These are phyloP conservation scores for Tetradesmus lagerheimii DNA, from an alignment of 139 green algal genomes.

Conservation along the genomic window DNA sequence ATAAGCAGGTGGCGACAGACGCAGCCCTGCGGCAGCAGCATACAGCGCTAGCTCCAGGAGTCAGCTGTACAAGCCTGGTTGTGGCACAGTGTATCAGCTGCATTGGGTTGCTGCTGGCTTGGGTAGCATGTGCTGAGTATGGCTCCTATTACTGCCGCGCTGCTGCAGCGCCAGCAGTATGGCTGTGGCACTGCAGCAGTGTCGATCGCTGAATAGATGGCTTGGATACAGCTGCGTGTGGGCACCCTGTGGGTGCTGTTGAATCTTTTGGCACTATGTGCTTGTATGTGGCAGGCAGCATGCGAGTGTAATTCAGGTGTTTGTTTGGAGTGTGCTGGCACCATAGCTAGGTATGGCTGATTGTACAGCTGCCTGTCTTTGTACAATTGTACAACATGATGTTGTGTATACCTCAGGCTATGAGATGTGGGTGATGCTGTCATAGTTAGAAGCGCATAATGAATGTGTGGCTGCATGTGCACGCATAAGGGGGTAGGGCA, in stretches of 20 bases:
- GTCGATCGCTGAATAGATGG: no score
- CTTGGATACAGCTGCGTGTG: background rate
- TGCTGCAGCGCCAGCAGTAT: no score
- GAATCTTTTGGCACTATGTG: background rate
- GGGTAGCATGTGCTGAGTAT: background rate
- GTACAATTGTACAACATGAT: background rate
- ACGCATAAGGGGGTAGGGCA: no score
- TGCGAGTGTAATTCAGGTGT: background rate
- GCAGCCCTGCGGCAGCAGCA: background rate
- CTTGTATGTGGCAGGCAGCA: background rate
- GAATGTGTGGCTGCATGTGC: no score
- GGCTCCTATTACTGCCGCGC: no score
- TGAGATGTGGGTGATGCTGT: background rate
- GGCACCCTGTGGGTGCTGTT: background rate
- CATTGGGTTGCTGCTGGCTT: background rate
- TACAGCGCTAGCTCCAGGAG: background rate
- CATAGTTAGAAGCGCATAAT: no score
- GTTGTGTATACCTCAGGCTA: background rate
- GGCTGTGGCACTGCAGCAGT: no score
- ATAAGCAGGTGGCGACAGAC: no score
- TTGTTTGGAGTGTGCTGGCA: background rate
- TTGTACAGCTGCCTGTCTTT: background rate
- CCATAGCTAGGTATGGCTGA: background rate
- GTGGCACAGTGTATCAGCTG: background rate
- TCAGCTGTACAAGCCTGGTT: background rate